Evolutionary conservation across 2,329 filamentous ascomycete genomes (phyloP).

Genomic region (Malbranchea cinnamomea): DNA sequence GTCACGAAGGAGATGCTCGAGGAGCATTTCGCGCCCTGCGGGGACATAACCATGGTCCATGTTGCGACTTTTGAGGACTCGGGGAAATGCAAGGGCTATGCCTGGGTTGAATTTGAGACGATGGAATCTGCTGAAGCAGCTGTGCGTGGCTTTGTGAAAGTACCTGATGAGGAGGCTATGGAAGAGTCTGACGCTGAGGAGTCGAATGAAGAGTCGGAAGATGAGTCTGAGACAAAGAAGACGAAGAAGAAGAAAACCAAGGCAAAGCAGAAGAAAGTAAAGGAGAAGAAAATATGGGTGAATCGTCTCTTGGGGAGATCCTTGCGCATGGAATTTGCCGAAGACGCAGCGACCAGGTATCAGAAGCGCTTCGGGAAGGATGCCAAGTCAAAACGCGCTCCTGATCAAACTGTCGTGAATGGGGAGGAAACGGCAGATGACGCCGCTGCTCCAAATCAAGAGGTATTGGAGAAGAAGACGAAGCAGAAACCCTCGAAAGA

Average conservation of each 20-base stretch:
- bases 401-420: slow-evolving; percentile 17
- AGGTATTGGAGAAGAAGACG: slow-evolving; percentile 4
- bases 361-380: slow-evolving; percentile 86
- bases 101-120: slow-evolving; percentile 83
- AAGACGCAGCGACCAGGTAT: slow-evolving; percentile 77
- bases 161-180: slow-evolving; percentile 44
- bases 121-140: slow-evolving; percentile 58
- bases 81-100: slow-evolving; percentile 95
- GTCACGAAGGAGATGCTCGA: slow-evolving; percentile 66
- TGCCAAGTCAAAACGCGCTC: slow-evolving; percentile 25
- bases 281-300: slow-evolving; percentile 60
- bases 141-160: slow-evolving; percentile 66
- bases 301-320: slow-evolving; percentile 67
- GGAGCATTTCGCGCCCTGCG: slow-evolving; percentile 73
- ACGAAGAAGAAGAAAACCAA: slow-evolving; percentile 14
- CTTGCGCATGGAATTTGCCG: slow-evolving; percentile 81
- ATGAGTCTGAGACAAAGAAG: too few species aligned
- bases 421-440: slow-evolving; percentile 9
- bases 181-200: slow-evolving; percentile 20
- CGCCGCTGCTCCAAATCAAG: slow-evolving; percentile 7
- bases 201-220: slow-evolving; percentile 19
- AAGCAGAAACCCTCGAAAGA: slow-evolving; percentile 30
- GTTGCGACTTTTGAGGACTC: slow-evolving; percentile 92
- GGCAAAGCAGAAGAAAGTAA: slow-evolving; percentile 40
- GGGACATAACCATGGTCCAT: slow-evolving; percentile 66